A percentile compares a stretch with the other conserved stretches of the same genome.
These are phyloP conservation scores for Pinguiococcus pyrenoidosus DNA, from an alignment of 108 stramenopile genomes.

Conservation along the genomic window DNA sequence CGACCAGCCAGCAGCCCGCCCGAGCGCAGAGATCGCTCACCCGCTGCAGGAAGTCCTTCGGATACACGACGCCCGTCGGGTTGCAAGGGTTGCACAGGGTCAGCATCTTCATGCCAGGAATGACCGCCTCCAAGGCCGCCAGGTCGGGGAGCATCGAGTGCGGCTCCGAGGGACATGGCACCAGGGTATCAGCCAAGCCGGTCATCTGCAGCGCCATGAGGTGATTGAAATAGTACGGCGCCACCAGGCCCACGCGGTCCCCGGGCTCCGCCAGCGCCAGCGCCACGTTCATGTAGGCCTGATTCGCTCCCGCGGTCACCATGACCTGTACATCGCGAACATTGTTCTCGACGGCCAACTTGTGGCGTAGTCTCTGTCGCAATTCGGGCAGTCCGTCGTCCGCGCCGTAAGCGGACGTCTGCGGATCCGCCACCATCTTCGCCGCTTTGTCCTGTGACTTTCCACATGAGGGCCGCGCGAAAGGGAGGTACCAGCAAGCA, in stretches of 20 bases:
- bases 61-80: slow-evolving; percentile 65
- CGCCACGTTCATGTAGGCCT: slow-evolving; percentile 72
- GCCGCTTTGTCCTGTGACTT: no score
- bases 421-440: neutral
- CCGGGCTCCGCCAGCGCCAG: slow-evolving; percentile 50
- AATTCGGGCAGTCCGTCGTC: slow-evolving; percentile 60
- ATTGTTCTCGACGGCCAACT: slow-evolving; percentile 49
- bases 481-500: slow-evolving; percentile 26
- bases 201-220: slow-evolving; percentile 66
- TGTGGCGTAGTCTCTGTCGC: slow-evolving; percentile 29
- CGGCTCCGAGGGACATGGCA: slow-evolving; percentile 14
- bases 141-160: slow-evolving; percentile 21
- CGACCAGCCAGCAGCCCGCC: slow-evolving; percentile 56
- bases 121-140: neutral
- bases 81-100: slow-evolving; percentile 81
- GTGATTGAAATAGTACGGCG: slow-evolving; percentile 87
- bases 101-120: slow-evolving; percentile 39
- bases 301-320: slow-evolving; percentile 83
- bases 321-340: slow-evolving; percentile 51
- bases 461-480: no score
- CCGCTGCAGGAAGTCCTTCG: slow-evolving; percentile 40
- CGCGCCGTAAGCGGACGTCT: slow-evolving; percentile 57
- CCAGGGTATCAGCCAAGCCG: slow-evolving; percentile 8
- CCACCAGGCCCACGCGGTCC: slow-evolving; percentile 32
- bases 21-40: slow-evolving; percentile 51